Base-by-base conservation (phyloP, 2,329 filamentous ascomycete genomes). In the Fusarium torulosum region DNA sequence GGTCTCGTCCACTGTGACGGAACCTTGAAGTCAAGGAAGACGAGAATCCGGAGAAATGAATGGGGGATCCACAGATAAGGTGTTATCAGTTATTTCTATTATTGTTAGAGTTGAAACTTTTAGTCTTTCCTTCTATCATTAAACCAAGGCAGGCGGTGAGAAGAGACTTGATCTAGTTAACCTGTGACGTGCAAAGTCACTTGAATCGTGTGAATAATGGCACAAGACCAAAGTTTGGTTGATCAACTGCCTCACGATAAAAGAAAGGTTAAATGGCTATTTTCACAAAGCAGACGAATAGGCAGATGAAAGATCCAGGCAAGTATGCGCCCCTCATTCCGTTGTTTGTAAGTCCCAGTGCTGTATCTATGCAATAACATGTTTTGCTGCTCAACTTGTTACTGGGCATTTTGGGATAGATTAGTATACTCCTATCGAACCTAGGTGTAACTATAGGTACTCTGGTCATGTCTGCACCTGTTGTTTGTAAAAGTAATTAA, bases 181-280 rank as follows among this genome's bases (percentile, higher is more conserved):
- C 55, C 44, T 59, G 65, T 69, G 66, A 69, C 65, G 45, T 66
- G 40, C 40, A 53, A 59, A 53, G 66, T 69, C 66, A 69, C 57
- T 69, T 58, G 66, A 43, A 53, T 49, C 23, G 33, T 50, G 46
- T 63, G 47, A 63, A 69, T 52, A 52, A 69, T 51, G 35, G 35
- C 33, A 50, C 27, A 53, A 51, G 43, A 42, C 59, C 29, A 19
- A 29, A 42, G 37, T 53, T 41, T 53, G 33, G 25, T 33, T 42
- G 21, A 63, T 41, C 13, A 31, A 25, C 33, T 40, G 49, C 42
- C 61, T 66, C 46, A 62, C 64, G 57, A 69, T 53, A 53, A 47
- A 49, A 23, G 17, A 47, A 49, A 23, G 17, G 17, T 8, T 37
- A 37, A 37, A 17, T 7, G 1, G n/a, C 29, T 42, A 17, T 19